Base-by-base conservation (phyloP, 768 basidiomycete species). In the Russula foetens region DNA sequence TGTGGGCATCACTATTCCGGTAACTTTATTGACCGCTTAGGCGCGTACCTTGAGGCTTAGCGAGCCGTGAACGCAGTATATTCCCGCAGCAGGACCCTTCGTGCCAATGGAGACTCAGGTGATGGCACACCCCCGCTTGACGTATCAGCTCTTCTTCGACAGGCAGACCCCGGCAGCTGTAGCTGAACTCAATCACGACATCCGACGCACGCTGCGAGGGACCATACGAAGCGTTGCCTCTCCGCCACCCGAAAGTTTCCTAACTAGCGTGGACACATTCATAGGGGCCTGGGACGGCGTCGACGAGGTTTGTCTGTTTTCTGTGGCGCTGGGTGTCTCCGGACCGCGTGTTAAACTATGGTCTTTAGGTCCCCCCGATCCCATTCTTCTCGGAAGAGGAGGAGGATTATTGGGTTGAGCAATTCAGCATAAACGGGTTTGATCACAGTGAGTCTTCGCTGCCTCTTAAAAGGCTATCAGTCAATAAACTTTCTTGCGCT, bases 391-490 rank as follows among this genome's bases (percentile, higher is more conserved):
- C 79, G 0, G 45, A 67, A 0, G 78, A 79, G 11, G 84, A 90
- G 69, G 88, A 90, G 66, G 80, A 85, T 65, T 89, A 88, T 67
- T 81, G 87, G 60, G 79, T 88, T 0, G 77, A 86, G 53, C 81
- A 84, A 63, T 89, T 81, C 63, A 67, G 67, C 43, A 72, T 73
- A 11, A 83, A 82, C 63, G 82, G 83, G 0, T 88, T 89, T 66
- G 72, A 75, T 53, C 68, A 82, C 58, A 85, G 88, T 88, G 64
- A 24, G 84, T 74, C 9, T 8, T 7, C 17, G 26, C 12, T 11
- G 73, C 14, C 14, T 12, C n/a, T 28, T 19, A 23, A 7, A 48
- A n/a, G n/a, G 31, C 9, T 5, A 38, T 31, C 49, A 43, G 41
- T 35, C 14, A 38, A 55, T 28, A 41, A 53, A 51, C 23, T 31